Evolutionary conservation across 2,329 filamentous ascomycete genomes (phyloP), one percentile per base, ranked within the genome.

Genomic region (Sporothrix variecibatus): DNA sequence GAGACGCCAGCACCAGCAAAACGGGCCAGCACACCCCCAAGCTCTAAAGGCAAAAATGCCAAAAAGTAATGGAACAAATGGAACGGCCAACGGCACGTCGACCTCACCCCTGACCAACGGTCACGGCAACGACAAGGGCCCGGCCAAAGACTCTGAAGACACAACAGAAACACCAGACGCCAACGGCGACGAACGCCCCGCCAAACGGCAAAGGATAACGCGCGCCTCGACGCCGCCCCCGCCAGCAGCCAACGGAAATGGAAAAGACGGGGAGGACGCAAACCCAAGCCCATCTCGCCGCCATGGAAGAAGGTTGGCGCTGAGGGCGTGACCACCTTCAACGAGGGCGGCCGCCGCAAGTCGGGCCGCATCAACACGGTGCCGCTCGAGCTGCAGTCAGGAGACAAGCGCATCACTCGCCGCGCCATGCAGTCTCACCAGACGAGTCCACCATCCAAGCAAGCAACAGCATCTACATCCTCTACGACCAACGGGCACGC

Each of bases 291-390:
- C 72, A 86, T 88, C 75, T 98, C 95, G 76, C 96, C 96, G 77
- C 96, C 96, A 28, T 99, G 96, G 96, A 98, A 96, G 85, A 93
- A 90, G 79, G 88, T 93, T 76, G 88, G 88, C 75, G 94, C 93
- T 56, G 93, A 97, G 38, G 96, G 96, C 0, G 96, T 96, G 28
- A 96, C 95, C 3, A 92, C 93, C 0, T 95, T 97, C 81, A 88
- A 92, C 64, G 89, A 87, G 84, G 93, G 87, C 88, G 94, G 93
- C 68, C 87, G 87, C 76, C 87, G 90, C 75, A 91, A 90, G 79
- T 92, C 90, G 28, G 89, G 89, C 56, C 87, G 90, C 75, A 89
- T 90, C 78, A 92, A 92, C 79, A 81, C 81, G 2, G 79, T 90
- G 17, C 88, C 88, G 23, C 75, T 87, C 40, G 88, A 90, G 75